A percentile compares a stretch with the other conserved stretches of the same genome.
phyloP scores from a whole-genome alignment of 1,284 basidiomycete genomes.

The Cryptococcus floricola region DNA sequence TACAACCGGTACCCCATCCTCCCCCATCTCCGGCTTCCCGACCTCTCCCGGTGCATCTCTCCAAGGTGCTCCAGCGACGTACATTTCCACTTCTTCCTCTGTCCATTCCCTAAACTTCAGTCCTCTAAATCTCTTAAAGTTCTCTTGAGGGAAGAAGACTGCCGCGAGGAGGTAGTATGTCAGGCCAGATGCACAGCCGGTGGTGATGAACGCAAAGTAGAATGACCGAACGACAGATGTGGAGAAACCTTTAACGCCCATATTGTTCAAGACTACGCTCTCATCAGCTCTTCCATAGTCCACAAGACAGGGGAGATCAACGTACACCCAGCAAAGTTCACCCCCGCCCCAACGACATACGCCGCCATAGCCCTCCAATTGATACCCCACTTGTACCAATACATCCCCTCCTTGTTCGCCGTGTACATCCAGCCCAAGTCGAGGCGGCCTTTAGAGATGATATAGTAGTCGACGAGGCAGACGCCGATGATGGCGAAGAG shows the following conservation, averaged over 20 bases:
- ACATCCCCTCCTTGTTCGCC: conserved; percentile 48
- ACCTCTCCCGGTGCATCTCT: not conserved
- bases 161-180: conserved; percentile 28
- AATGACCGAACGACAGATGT: conserved; percentile 20
- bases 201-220: conserved; percentile 40
- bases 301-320: not conserved
- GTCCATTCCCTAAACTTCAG: conserved; percentile 26
- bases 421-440: conserved; percentile 67
- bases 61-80: conserved; percentile 13
- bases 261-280: conserved; percentile 22
- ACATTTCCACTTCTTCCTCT: conserved; percentile 26
- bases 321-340: conserved; percentile 31
- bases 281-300: not conserved
- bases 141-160: conserved; percentile 27
- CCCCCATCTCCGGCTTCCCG: not conserved
- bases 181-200: conserved; percentile 22
- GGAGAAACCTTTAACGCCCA: conserved; percentile 21
- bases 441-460: conserved; percentile 66
- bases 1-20: not conserved
- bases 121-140: conserved; percentile 20
- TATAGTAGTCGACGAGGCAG: conserved; percentile 76
- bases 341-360: conserved; percentile 22
- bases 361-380: conserved; percentile 54
- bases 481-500: conserved; percentile 72
- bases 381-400: conserved; percentile 63